A percentile compares a stretch with the other conserved stretches of the same genome.
Conservation (phyloP, 305 asterid genomes). For the Nicotiana rustica region DNA sequence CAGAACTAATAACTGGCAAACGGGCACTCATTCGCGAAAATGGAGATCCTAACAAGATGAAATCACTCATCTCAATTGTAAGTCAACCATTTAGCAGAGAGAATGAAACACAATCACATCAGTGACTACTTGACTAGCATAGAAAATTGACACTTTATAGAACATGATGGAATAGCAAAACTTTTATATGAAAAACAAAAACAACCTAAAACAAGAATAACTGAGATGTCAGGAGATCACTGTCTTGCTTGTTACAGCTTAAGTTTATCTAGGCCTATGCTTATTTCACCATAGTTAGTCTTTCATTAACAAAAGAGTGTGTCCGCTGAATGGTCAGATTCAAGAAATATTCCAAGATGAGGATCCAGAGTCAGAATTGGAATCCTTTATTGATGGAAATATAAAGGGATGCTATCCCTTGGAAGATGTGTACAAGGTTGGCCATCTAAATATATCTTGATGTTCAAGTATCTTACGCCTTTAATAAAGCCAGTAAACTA, state of each 20-base stretch:
- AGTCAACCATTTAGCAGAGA: constrained; percentile 17
- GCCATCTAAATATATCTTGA: constrained; percentile 21
- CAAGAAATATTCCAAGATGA: constrained; percentile 56
- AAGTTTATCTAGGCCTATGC: constrained; percentile 2
- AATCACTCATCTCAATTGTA: constrained; percentile 80
- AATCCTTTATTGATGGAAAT: constrained; percentile 55
- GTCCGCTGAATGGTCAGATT: constrained; percentile 49
- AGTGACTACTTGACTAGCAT: not conserved
- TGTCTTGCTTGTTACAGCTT: constrained; percentile 2
- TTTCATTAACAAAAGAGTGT: not conserved
- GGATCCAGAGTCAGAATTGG: constrained; percentile 65
- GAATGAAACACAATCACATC: not conserved
- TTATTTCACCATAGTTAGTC: not conserved
- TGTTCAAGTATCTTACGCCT: not conserved
- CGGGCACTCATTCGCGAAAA: constrained; percentile 78
- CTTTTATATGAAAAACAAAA: not conserved
- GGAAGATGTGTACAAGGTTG: constrained; percentile 73
- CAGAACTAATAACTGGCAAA: constrained; percentile 85
- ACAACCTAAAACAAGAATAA: constrained; percentile 5
- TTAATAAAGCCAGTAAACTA: not conserved
- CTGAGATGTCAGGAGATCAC: constrained; percentile 13
- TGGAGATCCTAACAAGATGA: constrained; percentile 69
- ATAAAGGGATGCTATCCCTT: constrained; percentile 71
- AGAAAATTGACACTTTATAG: not conserved
- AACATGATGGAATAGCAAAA: not conserved